Conservation (phyloP, 1,139 yeast genomes). For the Scheffersomyces insectosa region DNA sequence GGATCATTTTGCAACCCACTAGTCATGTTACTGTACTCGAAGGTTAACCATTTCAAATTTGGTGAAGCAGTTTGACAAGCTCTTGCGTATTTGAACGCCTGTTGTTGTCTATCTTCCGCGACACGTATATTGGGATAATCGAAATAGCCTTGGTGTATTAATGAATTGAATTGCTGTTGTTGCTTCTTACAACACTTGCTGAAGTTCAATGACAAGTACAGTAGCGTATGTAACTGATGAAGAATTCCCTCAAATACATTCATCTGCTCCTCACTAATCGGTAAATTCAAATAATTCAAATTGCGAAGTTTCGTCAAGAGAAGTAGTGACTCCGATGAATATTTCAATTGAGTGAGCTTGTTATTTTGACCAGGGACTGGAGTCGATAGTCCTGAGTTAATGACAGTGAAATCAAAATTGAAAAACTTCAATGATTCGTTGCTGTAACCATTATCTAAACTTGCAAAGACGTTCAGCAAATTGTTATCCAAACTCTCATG, state of each 20-base stretch:
- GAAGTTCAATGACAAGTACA: neutral
- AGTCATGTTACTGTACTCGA: too few species aligned
- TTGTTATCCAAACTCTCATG: slow-evolving; percentile 14
- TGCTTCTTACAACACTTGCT: neutral
- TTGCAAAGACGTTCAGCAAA: slow-evolving; percentile 7
- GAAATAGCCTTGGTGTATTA: slow-evolving; percentile 4
- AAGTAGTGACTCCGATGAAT: slow-evolving; percentile 1
- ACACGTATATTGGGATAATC: neutral
- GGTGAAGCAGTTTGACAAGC: too few species aligned
- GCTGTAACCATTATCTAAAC: slow-evolving; percentile 5
- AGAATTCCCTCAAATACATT: neutral
- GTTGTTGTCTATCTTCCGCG: neutral
- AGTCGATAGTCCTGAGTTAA: neutral
- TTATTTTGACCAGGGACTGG: neutral
- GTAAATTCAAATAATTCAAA: slow-evolving; percentile 11
- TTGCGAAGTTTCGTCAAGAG: slow-evolving; percentile 4
- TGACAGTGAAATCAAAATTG: slow-evolving; percentile 10
- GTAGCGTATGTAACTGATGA: neutral
- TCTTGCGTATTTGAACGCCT: too few species aligned
- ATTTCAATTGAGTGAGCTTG: neutral
- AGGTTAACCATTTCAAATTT: too few species aligned
- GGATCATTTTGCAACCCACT: too few species aligned
- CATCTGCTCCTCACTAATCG: slow-evolving; percentile 1
- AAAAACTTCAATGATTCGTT: slow-evolving; percentile 6
- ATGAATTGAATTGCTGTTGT: neutral